Percentiles rank a stretch among this genome's conserved stretches.
Conservation (phyloP, 2,329 filamentous ascomycete species). For the Colletotrichum cereale region DNA sequence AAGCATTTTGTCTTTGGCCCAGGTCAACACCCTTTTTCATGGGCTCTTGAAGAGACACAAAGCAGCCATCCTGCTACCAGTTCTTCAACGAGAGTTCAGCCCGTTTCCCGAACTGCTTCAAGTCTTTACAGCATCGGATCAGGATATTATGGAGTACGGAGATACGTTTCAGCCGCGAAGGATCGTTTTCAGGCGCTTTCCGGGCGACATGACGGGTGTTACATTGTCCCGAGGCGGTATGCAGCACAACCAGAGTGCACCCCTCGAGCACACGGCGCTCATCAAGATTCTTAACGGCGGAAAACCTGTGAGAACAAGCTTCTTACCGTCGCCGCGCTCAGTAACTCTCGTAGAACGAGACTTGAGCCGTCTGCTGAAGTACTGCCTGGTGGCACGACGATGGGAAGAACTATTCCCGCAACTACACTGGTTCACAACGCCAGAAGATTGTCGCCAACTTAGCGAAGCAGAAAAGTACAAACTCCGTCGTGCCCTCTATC, state of each 20-base stretch:
- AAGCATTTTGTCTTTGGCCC: conserved; percentile 55
- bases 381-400: conserved; percentile 52
- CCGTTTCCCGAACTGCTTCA: conserved; percentile 62
- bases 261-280: conserved; percentile 7
- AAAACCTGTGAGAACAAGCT: background rate
- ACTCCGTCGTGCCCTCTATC: conserved; percentile 63
- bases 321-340: conserved; percentile 40
- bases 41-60: conserved; percentile 57
- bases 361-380: conserved; percentile 49
- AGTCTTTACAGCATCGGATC: conserved; percentile 57
- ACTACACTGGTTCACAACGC: conserved; percentile 61
- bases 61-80: conserved; percentile 55
- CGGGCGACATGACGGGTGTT: conserved; percentile 48
- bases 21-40: conserved; percentile 53
- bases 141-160: conserved; percentile 50
- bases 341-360: conserved; percentile 51
- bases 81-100: conserved; percentile 57
- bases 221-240: conserved; percentile 37
- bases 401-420: conserved; percentile 58
- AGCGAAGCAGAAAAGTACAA: conserved; percentile 57
- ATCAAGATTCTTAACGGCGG: conserved; percentile 2
- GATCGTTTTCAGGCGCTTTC: conserved; percentile 54
- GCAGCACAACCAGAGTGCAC: background rate
- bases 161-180: conserved; percentile 54
- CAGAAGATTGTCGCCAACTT: conserved; percentile 60